Evolutionary conservation across 2,329 filamentous ascomycete species (phyloP), one percentile per base, ranked within the genome.

Genomic region (Coniochaeta pulveracea): DNA sequence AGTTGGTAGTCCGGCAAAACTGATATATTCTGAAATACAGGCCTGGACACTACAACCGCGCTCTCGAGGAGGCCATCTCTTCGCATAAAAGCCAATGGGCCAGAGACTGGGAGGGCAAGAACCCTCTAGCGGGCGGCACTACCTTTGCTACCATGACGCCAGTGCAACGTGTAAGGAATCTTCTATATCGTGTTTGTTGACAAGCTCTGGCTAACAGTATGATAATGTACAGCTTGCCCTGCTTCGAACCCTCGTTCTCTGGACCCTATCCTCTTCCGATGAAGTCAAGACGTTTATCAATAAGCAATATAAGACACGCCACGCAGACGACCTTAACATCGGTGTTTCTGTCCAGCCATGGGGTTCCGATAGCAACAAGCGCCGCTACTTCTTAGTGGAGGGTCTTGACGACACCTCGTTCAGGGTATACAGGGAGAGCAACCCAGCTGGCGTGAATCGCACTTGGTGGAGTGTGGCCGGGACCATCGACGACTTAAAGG

Each of bases 391-490:
- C 63, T 66, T 98, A 30, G 74, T 98, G 40, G 91, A 98, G 58
- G 91, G 91, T 10, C 74, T 85, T 44, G 89, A 96, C 47, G 88
- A 98, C 56, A 96, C 89, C 4, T 73, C 82, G 40, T 98, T 98
- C 56, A 76, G 91, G 41, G 73, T 98, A 27, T 98, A 98, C 55
- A 74, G 91, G 34, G 91, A 98, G 58, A 89, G 84, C 57, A 93
- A 93, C 48, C 81, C 85, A 10, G 76, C 77, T 5, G 70, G 80
- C 19, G 72, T 81, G 28, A 80, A 80, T 40, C 60, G 76, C 40
- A 85, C 84, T 16, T 98, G 91, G 91, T 85, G 85, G 72, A 95
- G 80, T 49, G 78, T 96, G 26, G 91, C 91, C 11, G 85, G 89
- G 6, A 80, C 69, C 31, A 95, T 98, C 31, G 85, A 93, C 5